Percentiles rank a stretch among this genome's conserved stretches.
Conservation (phyloP, 2,329 filamentous ascomycete species). For the Phyllosticta citriasiana region DNA sequence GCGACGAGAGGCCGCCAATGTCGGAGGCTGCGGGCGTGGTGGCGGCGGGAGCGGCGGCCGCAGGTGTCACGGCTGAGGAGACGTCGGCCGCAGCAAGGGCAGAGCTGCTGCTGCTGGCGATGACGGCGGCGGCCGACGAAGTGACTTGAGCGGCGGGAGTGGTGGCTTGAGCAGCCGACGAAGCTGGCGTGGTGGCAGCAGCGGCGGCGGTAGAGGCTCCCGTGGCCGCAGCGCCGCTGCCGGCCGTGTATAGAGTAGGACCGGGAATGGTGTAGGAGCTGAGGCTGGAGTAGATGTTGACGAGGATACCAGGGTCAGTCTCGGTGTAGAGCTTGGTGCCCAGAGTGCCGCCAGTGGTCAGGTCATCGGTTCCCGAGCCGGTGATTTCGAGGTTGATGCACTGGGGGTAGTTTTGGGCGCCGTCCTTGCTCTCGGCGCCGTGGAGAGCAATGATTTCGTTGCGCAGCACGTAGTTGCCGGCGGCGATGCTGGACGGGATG, state of each 20-base stretch:
- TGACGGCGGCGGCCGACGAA: not conserved
- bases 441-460: slow-evolving; percentile 54
- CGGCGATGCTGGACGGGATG: slow-evolving; percentile 43
- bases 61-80: slow-evolving; percentile 7
- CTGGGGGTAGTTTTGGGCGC: slow-evolving; percentile 37
- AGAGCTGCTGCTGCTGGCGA: slow-evolving; percentile 3
- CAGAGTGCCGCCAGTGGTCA: slow-evolving; percentile 37
- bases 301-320: slow-evolving; percentile 46
- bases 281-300: slow-evolving; percentile 48
- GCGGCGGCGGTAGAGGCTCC: slow-evolving; percentile 16
- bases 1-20: slow-evolving; percentile 8
- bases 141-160: not conserved
- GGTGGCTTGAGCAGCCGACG: slow-evolving; percentile 4
- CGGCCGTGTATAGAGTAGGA: slow-evolving; percentile 26
- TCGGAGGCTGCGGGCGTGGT: slow-evolving; percentile 11
- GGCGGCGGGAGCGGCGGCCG: slow-evolving; percentile 1
- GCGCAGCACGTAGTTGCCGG: slow-evolving; percentile 50
- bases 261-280: slow-evolving; percentile 43
- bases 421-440: slow-evolving; percentile 34
- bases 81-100: slow-evolving; percentile 1
- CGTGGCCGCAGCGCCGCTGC: not conserved
- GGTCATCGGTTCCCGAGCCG: slow-evolving; percentile 39
- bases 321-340: slow-evolving; percentile 48
- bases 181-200: slow-evolving; percentile 7
- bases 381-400: slow-evolving; percentile 52